These are phyloP conservation scores for Drechslerella dactyloides DNA, from an alignment of 2,329 filamentous ascomycete species.

Conservation along the genomic window DNA sequence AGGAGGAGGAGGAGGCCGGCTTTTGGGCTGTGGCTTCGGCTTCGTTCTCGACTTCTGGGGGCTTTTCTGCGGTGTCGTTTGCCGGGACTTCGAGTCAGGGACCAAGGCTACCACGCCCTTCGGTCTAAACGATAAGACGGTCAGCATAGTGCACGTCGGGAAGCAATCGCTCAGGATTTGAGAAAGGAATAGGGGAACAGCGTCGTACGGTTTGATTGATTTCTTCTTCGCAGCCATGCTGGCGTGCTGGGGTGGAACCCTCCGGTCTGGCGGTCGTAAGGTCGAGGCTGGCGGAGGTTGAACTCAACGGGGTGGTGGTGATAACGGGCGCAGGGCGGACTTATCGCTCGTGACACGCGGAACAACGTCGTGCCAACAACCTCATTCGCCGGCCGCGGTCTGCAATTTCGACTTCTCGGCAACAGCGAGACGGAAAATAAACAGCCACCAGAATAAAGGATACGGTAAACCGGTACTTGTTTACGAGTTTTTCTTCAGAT, in stretches of 20 bases:
- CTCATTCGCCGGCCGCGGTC: too few relatives aligned
- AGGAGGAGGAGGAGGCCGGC: slow-evolving; percentile 23
- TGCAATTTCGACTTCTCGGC: too few relatives aligned
- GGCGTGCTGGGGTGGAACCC: slow-evolving; percentile 30
- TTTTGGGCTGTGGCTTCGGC: slow-evolving; percentile 51
- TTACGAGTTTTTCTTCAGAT: too few relatives aligned
- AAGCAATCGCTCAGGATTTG: background rate
- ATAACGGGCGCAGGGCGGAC: slow-evolving; percentile 13
- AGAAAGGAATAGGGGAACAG: background rate
- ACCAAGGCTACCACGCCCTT: slow-evolving; percentile 43
- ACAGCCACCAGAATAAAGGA: background rate
- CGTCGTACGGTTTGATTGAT: slow-evolving; percentile 26
- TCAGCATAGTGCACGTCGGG: background rate
- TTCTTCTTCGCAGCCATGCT: slow-evolving; percentile 44
- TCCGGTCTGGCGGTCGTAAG: background rate
- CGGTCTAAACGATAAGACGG: slow-evolving; percentile 18
- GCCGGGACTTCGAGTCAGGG: slow-evolving; percentile 25
- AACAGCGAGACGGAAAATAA: background rate
- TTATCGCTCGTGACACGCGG: slow-evolving; percentile 40
- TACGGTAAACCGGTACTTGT: background rate
- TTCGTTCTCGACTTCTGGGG: slow-evolving; percentile 55
- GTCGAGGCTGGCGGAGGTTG: too few relatives aligned
- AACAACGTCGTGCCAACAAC: too few relatives aligned
- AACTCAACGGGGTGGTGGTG: slow-evolving; percentile 5
- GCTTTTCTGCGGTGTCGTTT: slow-evolving; percentile 25